Evolutionary conservation across 805 yeast genomes (phyloP).

Genomic region (Yarrowia porcina): DNA sequence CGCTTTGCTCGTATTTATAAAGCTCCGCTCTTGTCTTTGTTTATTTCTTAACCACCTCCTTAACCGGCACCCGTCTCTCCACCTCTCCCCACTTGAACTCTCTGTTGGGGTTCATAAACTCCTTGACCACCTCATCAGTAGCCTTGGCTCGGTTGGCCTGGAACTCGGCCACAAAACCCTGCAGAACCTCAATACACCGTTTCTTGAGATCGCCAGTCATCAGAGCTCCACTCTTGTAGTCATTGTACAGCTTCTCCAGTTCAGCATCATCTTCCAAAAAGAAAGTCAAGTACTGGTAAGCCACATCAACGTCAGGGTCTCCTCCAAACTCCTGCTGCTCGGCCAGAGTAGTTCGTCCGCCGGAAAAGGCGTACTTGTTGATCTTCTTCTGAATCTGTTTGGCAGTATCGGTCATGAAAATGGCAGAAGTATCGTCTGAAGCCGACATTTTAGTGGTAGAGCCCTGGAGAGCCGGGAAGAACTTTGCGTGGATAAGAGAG

Average conservation of each 20-base stretch:
- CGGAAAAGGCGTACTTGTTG: constrained; percentile 94
- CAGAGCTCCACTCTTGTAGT: constrained; percentile 74
- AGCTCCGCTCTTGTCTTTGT: too few relatives aligned
- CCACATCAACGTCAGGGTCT: constrained; percentile 91
- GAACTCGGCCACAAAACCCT: constrained; percentile 73
- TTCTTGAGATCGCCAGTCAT: constrained; percentile 93
- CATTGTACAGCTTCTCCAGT: constrained; percentile 56
- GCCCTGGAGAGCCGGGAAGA: constrained; percentile 98
- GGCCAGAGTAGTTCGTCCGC: constrained; percentile 83
- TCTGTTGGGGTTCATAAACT: constrained; percentile 69
- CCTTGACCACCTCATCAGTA: constrained; percentile 55
- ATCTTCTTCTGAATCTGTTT: constrained; percentile 90
- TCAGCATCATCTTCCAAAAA: constrained; percentile 86
- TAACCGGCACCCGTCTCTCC: constrained; percentile 70
- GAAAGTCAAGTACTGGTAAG: constrained; percentile 88
- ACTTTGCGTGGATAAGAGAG: constrained; percentile 85
- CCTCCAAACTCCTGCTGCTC: constrained; percentile 91
- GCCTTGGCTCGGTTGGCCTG: constrained; percentile 73
- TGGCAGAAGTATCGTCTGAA: constrained; percentile 82
- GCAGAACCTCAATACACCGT: constrained; percentile 74
- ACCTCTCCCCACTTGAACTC: constrained; percentile 69
- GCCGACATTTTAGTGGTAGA: constrained; percentile 97
- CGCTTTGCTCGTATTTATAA: neutral
- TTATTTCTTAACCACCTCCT: constrained; percentile 44
- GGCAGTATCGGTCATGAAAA: constrained; percentile 92